These are phyloP conservation scores for Ophiostoma ulmi DNA, from an alignment of 2,329 filamentous ascomycete genomes.

Conservation along the genomic window DNA sequence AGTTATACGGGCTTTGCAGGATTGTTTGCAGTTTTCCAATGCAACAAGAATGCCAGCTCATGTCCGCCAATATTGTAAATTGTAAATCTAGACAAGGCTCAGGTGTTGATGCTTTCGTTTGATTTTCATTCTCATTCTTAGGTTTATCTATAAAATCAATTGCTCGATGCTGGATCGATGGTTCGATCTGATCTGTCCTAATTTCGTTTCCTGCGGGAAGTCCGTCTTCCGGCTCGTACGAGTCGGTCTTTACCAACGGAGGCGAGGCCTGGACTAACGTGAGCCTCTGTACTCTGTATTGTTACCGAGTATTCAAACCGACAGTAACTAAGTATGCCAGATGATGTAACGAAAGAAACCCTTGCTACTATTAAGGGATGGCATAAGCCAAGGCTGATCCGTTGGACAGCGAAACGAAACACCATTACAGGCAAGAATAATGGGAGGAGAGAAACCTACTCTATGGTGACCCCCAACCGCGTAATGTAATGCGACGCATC, in stretches of 20 bases:
- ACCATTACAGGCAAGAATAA: not conserved
- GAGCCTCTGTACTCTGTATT: not conserved
- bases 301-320: not conserved
- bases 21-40: not conserved
- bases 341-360: not conserved
- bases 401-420: constrained; percentile 9
- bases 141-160: not conserved
- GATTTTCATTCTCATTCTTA: not conserved
- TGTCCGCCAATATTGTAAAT: not conserved
- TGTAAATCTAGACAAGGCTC: not conserved
- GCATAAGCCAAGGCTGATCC: constrained; percentile 1
- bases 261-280: not conserved
- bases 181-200: not conserved
- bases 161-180: not conserved
- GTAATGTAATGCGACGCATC: not conserved
- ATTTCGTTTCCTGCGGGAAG: constrained; percentile 1
- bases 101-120: not conserved
- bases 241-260: constrained; percentile 9
- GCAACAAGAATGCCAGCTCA: not conserved
- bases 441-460: not conserved
- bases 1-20: not conserved
- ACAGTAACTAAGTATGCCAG: not conserved
- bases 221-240: constrained; percentile 13
- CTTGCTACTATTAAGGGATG: not conserved
- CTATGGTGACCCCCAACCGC: not conserved